Conservation (phyloP, 2,329 filamentous ascomycete species). For the Chalaropsis ovoidea region DNA sequence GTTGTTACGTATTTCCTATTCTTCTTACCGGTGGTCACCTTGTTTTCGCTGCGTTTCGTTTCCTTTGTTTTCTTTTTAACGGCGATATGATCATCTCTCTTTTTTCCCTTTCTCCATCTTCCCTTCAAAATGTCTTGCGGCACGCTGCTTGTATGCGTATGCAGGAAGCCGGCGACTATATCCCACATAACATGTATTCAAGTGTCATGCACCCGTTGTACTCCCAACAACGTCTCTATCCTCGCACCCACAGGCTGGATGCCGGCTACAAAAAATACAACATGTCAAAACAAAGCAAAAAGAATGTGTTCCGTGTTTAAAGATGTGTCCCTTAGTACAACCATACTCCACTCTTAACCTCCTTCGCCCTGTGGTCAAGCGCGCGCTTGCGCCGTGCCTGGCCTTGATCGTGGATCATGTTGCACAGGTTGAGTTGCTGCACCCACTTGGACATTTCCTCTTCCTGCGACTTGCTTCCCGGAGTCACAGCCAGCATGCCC, state of each 20-base stretch:
- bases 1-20: background rate
- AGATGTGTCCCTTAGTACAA: background rate
- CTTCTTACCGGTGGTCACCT: constrained; percentile 3
- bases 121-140: background rate
- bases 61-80: constrained; percentile 13
- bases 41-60: constrained; percentile 4
- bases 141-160: background rate
- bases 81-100: constrained; percentile 5
- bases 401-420: background rate
- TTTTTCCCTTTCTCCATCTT: background rate
- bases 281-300: background rate
- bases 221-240: background rate
- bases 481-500: background rate
- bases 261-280: background rate
- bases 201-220: background rate
- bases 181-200: background rate
- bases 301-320: background rate
- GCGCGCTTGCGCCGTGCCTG: background rate
- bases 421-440: background rate
- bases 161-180: background rate
- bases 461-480: background rate
- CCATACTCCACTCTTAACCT: background rate
- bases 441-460: background rate
- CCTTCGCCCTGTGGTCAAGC: background rate
- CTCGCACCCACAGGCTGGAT: constrained; percentile 6